Percentiles rank a stretch among this genome's conserved stretches.
These are phyloP conservation scores for Yarrowia phangngaensis DNA, from an alignment of 805 yeast species.

Conservation along the genomic window DNA sequence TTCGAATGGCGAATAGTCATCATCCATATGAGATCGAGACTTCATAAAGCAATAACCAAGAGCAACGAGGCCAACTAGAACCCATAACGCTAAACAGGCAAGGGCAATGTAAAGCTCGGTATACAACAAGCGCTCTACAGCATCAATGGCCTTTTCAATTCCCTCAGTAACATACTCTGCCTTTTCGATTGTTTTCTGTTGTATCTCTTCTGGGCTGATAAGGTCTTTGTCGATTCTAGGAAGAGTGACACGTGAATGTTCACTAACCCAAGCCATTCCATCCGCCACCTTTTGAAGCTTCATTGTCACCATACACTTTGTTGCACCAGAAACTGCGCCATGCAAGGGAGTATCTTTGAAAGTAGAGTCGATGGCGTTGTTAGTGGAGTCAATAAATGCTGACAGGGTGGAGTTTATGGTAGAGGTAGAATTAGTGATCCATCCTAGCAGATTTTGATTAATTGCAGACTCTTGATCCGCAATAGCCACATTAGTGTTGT, in stretches of 20 bases:
- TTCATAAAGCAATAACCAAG: not conserved
- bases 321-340: slow-evolving; percentile 58
- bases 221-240: slow-evolving; percentile 46
- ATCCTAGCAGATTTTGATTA: slow-evolving; percentile 64
- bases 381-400: slow-evolving; percentile 55
- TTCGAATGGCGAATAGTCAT: not conserved
- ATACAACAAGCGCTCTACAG: not conserved
- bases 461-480: slow-evolving; percentile 34
- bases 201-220: not conserved
- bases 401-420: slow-evolving; percentile 59
- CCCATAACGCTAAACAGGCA: not conserved
- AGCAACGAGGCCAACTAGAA: slow-evolving; percentile 3
- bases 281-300: slow-evolving; percentile 62
- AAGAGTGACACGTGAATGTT: slow-evolving; percentile 54
- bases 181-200: not conserved
- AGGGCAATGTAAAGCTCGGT: slow-evolving; percentile 7
- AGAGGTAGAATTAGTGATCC: slow-evolving; percentile 55
- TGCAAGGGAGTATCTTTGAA: slow-evolving; percentile 70
- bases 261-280: slow-evolving; percentile 76
- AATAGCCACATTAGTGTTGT: slow-evolving; percentile 1
- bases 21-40: not conserved
- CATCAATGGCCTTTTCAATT: not conserved
- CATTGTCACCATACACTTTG: slow-evolving; percentile 74
- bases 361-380: slow-evolving; percentile 51
- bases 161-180: slow-evolving; percentile 6